Base-by-base conservation (phyloP, 345 rosid species). In the Citrus australasica region DNA sequence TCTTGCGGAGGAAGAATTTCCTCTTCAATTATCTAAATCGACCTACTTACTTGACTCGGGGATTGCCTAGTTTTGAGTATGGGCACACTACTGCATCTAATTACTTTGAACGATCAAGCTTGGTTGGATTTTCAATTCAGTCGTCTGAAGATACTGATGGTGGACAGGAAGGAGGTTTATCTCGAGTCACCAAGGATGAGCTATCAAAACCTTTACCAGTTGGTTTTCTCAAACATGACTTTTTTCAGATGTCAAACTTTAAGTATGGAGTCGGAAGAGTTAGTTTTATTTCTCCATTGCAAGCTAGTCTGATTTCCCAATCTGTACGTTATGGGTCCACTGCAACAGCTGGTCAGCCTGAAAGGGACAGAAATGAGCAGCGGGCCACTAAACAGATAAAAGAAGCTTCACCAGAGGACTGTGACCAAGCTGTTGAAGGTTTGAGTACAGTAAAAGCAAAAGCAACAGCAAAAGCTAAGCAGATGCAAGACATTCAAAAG, bases 381-480 rank as follows among this genome's bases (percentile, higher is more conserved):
- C 83, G 76, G 76, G 67, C 76, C 82, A 65, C 84, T 79, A 88
- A 89, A 51, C 92, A 89, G 84, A 82, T 73, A 40, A 93, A 95
- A 84, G 92, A 93, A 86, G 94, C 98, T 81, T 93, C 97, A 13
- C 93, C 98, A 0, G 97, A 93, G 86, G 97, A 95, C 60, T 95
- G 98, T 82, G 98, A 95, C 88, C 92, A 92, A 85, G 98, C 98
- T 24, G 93, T 95, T 73, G 98, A 93, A 89, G 98, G 91, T 42
- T 78, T 95, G 78, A 93, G 88, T 81, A 81, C 91, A 67, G 97
- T 79, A 53, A 93, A 93, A 86, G 98, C 98, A 22, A 95, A 92
- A 84, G 98, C 98, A 22, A 95, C 91, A 84, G 98, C 94, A 32
- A 93, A 95, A 81, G 97, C 95, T 59, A 91, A 90, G 83, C 88